Evolutionary conservation across 306 rosid genomes (phyloP).

Genomic region (cucumber (Cucumis sativus)): Cucumber_9930_V3 NC_026656.2:2055501-2056000

Average conservation of each 20-base stretch:
- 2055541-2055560: not conserved
- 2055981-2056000: too few species aligned
- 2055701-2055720: conserved; percentile 72
- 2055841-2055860: not conserved
- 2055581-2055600: not conserved
- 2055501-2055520: not conserved
- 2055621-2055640: conserved; percentile 77
- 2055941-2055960: not conserved
- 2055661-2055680: conserved; percentile 59
- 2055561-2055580: not conserved
- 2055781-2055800: conserved; percentile 5
- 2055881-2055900: not conserved
- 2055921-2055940: not conserved
- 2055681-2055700: conserved; percentile 47
- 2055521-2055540: not conserved
- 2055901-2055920: not conserved
- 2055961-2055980: not conserved
- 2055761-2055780: conserved; percentile 25
- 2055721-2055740: conserved; percentile 46
- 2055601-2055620: conserved; percentile 4
- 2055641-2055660: conserved; percentile 24
- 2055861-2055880: not conserved
- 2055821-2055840: not conserved
- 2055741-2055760: conserved; percentile 19
- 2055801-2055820: not conserved